Conservation (phyloP, 495 filamentous ascomycete species). For the Clohesyomyces aquaticus region DNA sequence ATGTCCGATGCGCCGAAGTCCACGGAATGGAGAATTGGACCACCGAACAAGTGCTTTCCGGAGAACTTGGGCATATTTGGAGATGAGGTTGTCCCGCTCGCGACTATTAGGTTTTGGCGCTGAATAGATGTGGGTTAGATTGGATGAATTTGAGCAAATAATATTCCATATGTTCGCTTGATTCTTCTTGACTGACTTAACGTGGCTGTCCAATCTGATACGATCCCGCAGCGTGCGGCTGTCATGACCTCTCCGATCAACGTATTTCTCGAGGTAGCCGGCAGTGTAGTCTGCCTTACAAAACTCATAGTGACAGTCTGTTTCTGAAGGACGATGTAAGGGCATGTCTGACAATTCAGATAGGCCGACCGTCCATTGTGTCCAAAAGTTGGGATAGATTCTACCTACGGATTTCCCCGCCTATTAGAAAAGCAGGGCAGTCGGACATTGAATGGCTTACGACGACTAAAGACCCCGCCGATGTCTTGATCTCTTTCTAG, state of each 20-base stretch:
- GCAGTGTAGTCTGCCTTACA: constrained; percentile 9
- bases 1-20: constrained; percentile 36
- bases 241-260: not conserved
- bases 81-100: constrained; percentile 51
- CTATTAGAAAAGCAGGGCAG: too few relatives aligned
- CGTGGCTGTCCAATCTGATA: not conserved
- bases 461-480: too few relatives aligned
- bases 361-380: constrained; percentile 11
- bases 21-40: constrained; percentile 48
- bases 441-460: too few relatives aligned
- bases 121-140: not conserved
- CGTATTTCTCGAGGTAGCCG: constrained; percentile 8
- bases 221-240: constrained; percentile 3
- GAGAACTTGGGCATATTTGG: constrained; percentile 49
- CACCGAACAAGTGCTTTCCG: constrained; percentile 33
- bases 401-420: too few relatives aligned
- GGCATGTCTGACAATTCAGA: constrained; percentile 15
- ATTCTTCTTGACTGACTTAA: not conserved
- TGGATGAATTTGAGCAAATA: not conserved
- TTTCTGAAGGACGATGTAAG: constrained; percentile 1
- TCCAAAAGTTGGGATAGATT: constrained; percentile 11
- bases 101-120: constrained; percentile 50
- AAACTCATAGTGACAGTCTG: constrained; percentile 4
- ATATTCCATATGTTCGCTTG: not conserved
- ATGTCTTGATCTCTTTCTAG: too few relatives aligned